A percentile compares a stretch with the other conserved stretches of the same genome.
These are phyloP conservation scores for Pseudogymnoascus sp. DNA, from an alignment of 2,329 filamentous ascomycete genomes.

Conservation along the genomic window DNA sequence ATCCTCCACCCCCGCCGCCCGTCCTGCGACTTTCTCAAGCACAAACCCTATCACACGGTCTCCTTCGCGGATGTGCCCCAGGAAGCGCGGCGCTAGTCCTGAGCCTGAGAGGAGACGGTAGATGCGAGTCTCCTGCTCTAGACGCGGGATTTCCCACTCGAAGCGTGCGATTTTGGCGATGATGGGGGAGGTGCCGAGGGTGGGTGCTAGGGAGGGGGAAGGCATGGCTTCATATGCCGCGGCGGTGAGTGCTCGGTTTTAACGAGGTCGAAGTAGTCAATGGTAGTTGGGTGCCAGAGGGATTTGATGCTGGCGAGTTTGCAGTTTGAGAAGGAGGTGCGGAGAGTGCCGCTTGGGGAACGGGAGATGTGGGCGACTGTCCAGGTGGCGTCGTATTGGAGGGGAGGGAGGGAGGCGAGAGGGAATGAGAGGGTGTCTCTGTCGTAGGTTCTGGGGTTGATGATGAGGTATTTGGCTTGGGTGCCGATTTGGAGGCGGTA, in stretches of 20 bases:
- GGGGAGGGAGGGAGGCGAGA: not conserved
- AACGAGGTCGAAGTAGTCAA: not conserved
- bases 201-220: not conserved
- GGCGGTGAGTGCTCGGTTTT: not conserved
- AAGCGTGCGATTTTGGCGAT: conserved; percentile 24
- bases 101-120: conserved; percentile 12
- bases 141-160: conserved; percentile 21
- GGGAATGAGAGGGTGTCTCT: not conserved
- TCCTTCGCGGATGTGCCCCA: conserved; percentile 33
- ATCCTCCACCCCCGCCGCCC: conserved; percentile 27
- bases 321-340: not conserved
- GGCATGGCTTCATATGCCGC: not conserved
- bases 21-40: conserved; percentile 31
- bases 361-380: not conserved
- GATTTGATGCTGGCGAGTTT: not conserved
- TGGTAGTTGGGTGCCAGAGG: not conserved
- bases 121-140: conserved; percentile 21
- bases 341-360: not conserved
- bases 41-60: conserved; percentile 35
- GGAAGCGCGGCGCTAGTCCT: conserved; percentile 30
- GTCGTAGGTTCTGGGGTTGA: not conserved
- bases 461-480: not conserved
- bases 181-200: not conserved
- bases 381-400: not conserved
- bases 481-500: not conserved